phyloP scores from a whole-genome alignment of 352 stramenopile genomes.

The Phytophthora europaea region DNA sequence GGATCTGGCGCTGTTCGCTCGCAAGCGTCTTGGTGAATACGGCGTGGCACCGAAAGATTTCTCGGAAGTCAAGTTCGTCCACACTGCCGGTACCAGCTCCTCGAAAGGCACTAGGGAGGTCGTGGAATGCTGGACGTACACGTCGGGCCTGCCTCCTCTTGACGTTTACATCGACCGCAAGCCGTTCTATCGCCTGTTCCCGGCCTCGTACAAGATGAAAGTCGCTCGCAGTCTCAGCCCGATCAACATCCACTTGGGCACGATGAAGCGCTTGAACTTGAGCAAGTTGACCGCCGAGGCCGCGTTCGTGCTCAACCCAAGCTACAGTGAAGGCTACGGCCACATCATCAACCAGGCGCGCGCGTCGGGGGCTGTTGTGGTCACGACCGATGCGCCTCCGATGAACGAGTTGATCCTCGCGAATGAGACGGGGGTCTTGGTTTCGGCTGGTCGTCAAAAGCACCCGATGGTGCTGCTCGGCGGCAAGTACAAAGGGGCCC shows the following conservation, averaged over 20 bases:
- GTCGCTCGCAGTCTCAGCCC: constrained; percentile 35
- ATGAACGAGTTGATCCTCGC: constrained; percentile 71
- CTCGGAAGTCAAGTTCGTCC: constrained; percentile 47
- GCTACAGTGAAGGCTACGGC: constrained; percentile 72
- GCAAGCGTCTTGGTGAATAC: constrained; percentile 34
- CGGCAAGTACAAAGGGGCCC: constrained; percentile 36
- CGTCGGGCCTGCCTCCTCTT: constrained; percentile 51
- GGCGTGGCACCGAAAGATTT: constrained; percentile 52
- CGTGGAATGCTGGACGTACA: constrained; percentile 66
- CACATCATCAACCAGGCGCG: constrained; percentile 80
- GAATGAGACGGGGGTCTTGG: constrained; percentile 35
- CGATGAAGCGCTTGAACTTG: constrained; percentile 39
- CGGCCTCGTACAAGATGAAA: constrained; percentile 35
- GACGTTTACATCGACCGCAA: constrained; percentile 46
- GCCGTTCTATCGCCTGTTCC: constrained; percentile 35
- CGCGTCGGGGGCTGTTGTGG: constrained; percentile 54
- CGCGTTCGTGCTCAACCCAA: constrained; percentile 68
- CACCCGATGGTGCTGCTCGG: constrained; percentile 43
- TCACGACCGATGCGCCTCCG: constrained; percentile 63
- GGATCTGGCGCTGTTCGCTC: constrained; percentile 38
- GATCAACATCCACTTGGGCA: constrained; percentile 39
- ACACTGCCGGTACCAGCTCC: constrained; percentile 58
- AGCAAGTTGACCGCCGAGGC: constrained; percentile 56
- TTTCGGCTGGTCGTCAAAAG: constrained; percentile 18
- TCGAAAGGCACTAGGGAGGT: constrained; percentile 68